A percentile compares a stretch with the other conserved stretches of the same genome.
phyloP scores from a whole-genome alignment of 805 yeast genomes.

The Teunomyces panamensis region DNA sequence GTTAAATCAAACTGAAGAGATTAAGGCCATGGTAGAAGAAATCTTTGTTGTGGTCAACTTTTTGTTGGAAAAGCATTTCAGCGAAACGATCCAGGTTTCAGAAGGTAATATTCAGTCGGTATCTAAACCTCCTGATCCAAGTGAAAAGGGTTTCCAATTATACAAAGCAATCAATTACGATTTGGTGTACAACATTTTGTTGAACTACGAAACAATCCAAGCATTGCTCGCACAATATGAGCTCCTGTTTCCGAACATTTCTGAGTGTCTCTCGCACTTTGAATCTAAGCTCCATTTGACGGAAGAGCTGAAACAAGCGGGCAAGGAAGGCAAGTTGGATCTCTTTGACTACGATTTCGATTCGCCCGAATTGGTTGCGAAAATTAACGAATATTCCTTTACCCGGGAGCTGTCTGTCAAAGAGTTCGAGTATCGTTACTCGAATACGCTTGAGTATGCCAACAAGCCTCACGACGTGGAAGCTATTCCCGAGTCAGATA shows the following conservation, averaged over 20 bases:
- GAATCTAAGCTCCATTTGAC: constrained; percentile 16
- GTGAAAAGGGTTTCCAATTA: constrained; percentile 19
- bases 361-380: constrained; percentile 16
- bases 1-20: constrained; percentile 7
- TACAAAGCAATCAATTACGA: constrained; percentile 27
- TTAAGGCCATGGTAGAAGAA: constrained; percentile 24
- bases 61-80: constrained; percentile 16
- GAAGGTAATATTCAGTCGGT: constrained; percentile 7
- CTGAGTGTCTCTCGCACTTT: constrained; percentile 15
- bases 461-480: not conserved
- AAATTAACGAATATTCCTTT: constrained; percentile 4
- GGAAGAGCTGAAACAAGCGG: constrained; percentile 10
- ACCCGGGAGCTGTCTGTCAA: not conserved
- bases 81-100: constrained; percentile 13
- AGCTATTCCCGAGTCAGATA: not conserved
- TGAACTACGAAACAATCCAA: constrained; percentile 20
- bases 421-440: not conserved
- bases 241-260: constrained; percentile 11
- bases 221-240: constrained; percentile 14
- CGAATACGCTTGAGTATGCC: constrained; percentile 4
- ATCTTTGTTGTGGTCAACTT: constrained; percentile 17
- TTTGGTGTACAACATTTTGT: constrained; percentile 26
- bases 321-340: constrained; percentile 15
- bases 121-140: not conserved
- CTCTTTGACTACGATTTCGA: constrained; percentile 25